Percentiles rank a stretch among this genome's conserved stretches.
These are phyloP conservation scores for Draba incana DNA, from an alignment of 345 rosid species.

Conservation along the genomic window DNA sequence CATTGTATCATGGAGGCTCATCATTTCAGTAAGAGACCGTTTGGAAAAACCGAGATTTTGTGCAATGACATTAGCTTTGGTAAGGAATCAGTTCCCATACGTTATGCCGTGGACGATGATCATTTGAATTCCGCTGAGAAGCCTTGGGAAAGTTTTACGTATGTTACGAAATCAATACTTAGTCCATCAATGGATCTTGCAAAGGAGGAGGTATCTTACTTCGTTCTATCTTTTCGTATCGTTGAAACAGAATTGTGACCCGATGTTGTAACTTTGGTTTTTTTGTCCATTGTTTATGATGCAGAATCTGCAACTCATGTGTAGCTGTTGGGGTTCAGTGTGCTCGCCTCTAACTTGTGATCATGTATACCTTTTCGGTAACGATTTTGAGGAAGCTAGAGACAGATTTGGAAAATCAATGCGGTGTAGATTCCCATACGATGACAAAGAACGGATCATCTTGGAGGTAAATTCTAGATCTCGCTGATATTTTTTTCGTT, in stretches of 20 bases:
- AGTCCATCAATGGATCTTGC: slow-evolving; percentile 54
- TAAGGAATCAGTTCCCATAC: slow-evolving; percentile 68
- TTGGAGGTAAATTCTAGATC: slow-evolving; percentile 63
- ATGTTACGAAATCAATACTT: slow-evolving; percentile 63
- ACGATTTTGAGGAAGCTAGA: slow-evolving; percentile 91
- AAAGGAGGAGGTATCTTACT: slow-evolving; percentile 59
- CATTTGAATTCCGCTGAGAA: slow-evolving; percentile 50
- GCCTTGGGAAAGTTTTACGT: slow-evolving; percentile 85
- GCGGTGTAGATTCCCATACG: slow-evolving; percentile 81
- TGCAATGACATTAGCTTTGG: slow-evolving; percentile 91
- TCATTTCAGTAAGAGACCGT: slow-evolving; percentile 55
- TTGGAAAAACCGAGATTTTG: slow-evolving; percentile 53
- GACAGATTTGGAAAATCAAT: slow-evolving; percentile 80
- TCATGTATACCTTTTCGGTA: slow-evolving; percentile 90
- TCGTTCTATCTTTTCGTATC: background rate
- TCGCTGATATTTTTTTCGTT: background rate
- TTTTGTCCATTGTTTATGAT: slow-evolving; percentile 16
- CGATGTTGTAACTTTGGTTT: background rate
- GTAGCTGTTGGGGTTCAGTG: slow-evolving; percentile 61
- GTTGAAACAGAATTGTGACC: slow-evolving; percentile 12
- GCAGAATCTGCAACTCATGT: slow-evolving; percentile 76
- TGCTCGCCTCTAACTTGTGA: slow-evolving; percentile 80
- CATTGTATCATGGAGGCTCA: slow-evolving; percentile 72
- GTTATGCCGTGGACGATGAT: slow-evolving; percentile 73
- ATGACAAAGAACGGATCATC: slow-evolving; percentile 72